Base-by-base conservation (phyloP, 2,329 filamentous ascomycete species). In the Alternaria postmessia region DNA sequence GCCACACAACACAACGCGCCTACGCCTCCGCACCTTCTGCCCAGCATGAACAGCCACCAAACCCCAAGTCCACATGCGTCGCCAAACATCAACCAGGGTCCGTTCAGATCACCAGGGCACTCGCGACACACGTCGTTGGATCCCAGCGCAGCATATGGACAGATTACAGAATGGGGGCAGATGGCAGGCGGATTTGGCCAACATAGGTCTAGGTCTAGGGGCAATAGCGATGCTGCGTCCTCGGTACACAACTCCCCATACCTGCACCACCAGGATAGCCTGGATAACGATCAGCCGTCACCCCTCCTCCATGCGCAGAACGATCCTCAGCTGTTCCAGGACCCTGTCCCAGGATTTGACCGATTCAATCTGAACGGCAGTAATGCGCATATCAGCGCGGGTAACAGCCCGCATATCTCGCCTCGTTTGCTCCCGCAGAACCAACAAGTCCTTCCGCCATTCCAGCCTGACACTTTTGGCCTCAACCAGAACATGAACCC, bases 241-340 rank as follows among this genome's bases (percentile, higher is more conserved):
- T 97, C 93, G 18, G 91, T 89, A 16, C 89, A 91, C 22, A 91
- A 89, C 24, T 97, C 94, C 18, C 94, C 94, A 4, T 93, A 92
- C 73, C 81, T 97, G 58, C 86, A 86, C 28, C 90, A 90, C 67
- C 86, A 91, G 61, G 94, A 97, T 71, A 87, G 83, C 64, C 96
- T 96, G 72, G 93, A 97, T 20, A 80, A 83, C n/a, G 83, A 91
- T 36, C 85, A 90, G 57, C 89, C 92, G 61, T 97, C 94, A 7
- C 94, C 94, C 1, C 87, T 95, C 78, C 86, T 97, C 63, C 85
- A 87, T 47, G 83, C 94, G 2, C 84, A 88, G 38, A 87, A 90
- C 61, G 92, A 96, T 72, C 83, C 86, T 3, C 82, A 83, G 55
- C 83, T 95, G 16, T 95, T 92, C 74, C 89, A 92, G 59, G 91